Conservation (phyloP, 1,139 yeast genomes). For the Pichia sp. region DNA sequence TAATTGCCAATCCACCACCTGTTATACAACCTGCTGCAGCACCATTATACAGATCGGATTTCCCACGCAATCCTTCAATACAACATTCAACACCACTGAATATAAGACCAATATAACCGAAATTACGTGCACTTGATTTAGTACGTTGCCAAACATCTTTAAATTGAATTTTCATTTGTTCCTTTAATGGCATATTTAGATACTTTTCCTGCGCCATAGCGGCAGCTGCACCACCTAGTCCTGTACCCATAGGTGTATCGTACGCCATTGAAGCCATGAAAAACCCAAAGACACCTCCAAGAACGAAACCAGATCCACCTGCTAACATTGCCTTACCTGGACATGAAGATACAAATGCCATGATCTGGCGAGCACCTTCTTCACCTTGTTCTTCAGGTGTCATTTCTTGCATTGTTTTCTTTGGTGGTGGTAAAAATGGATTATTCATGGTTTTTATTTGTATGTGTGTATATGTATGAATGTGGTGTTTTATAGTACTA, state of each 20-base stretch:
- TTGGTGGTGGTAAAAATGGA: constrained; percentile 29
- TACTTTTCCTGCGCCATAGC: constrained; percentile 36
- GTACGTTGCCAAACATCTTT: constrained; percentile 88
- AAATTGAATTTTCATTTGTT: constrained; percentile 88
- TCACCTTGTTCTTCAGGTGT: constrained; percentile 91
- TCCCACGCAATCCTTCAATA: constrained; percentile 80
- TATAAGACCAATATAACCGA: constrained; percentile 90
- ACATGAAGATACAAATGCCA: constrained; percentile 82
- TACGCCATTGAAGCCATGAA: constrained; percentile 92
- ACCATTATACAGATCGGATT: constrained; percentile 89
- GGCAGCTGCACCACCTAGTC: constrained; percentile 32
- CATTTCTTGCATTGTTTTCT: constrained; percentile 59
- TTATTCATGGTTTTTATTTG: constrained; percentile 21
- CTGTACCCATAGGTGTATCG: constrained; percentile 67
- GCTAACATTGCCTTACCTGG: constrained; percentile 91
- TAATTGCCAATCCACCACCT: constrained; percentile 84
- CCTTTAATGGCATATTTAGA: constrained; percentile 74
- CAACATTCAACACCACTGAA: constrained; percentile 94
- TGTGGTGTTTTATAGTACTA: too few relatives aligned
- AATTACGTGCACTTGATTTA: constrained; percentile 82
- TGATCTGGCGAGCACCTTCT: constrained; percentile 80
- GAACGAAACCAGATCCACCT: constrained; percentile 89
- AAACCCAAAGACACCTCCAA: constrained; percentile 94
- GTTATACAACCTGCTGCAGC: constrained; percentile 91
- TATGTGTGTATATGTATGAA: not conserved